Base-by-base conservation (phyloP, 768 basidiomycete genomes). In the Pulveroboletus sp. region DNA sequence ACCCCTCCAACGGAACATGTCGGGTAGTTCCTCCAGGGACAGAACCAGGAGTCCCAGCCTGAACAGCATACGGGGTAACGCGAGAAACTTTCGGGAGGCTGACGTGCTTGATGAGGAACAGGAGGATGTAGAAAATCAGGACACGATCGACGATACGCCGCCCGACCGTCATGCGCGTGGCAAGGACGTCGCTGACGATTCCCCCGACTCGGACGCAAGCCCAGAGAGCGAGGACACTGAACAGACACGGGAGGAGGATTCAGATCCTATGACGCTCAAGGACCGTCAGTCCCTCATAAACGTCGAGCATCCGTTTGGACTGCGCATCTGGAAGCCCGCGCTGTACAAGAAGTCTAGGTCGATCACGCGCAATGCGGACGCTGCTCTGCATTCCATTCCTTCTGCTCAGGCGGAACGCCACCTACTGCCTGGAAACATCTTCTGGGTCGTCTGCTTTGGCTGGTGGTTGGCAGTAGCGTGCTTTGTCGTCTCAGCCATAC, bases 251-350 rank as follows among this genome's bases (percentile, higher is more conserved):
- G 67, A 68, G 32, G 86, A 85, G n/a, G 84, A 85, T 26, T n/a
- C n/a, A n/a, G 93, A 94, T 60, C 90, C 84, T 4, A 87, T 95
- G 54, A 98, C 95, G 0, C 71, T 99, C 58, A 91, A 87, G 70
- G 93, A 97, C 58, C 82, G 96, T 26, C 96, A 99, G 68, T 96
- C 94, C 36, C 87, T 96, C 60, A 96, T 98, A 65, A 99, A 99
- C 71, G 94, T 96, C 63, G 91, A 95, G 64, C 96, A 99, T 68
- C 96, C 96, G 13, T 99, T 99, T 68, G 96, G 96, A 75, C 77
- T 99, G 51, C 95, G 92, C 32, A 97, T 99, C 65, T 99, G 96
- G 96, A 99, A 99, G 68, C 96, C 96, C 19, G 96, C 96, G 0
- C 70, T 99, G 50, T 99, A 99, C 82, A 93, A 94, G 71, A 99